These are phyloP conservation scores for Fomitopsis pulvina DNA, from an alignment of 768 basidiomycete genomes.

Conservation along the genomic window DNA sequence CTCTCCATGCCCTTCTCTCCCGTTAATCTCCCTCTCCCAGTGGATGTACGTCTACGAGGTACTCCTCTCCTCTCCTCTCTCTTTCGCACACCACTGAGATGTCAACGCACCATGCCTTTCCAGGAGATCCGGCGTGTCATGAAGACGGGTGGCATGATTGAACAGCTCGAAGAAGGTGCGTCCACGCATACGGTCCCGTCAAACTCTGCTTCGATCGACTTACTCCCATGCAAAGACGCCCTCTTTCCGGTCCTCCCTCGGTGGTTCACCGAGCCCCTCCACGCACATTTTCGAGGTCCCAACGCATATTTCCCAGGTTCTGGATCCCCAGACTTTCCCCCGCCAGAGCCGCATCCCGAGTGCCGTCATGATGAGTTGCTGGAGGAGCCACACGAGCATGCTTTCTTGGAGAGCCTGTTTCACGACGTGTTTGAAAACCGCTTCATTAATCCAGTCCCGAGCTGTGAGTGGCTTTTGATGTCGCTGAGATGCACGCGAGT, in stretches of 20 bases:
- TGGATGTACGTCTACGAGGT: conserved; percentile 68
- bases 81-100: conserved; percentile 3
- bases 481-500: background rate
- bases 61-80: conserved; percentile 9
- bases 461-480: conserved; percentile 35
- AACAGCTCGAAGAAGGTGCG: conserved; percentile 69
- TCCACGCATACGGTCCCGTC: background rate
- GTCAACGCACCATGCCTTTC: too few species aligned
- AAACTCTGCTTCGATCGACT: background rate
- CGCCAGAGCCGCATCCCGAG: conserved; percentile 1
- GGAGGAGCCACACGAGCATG: conserved; percentile 54
- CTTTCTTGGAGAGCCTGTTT: conserved; percentile 59
- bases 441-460: conserved; percentile 66
- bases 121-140: conserved; percentile 72
- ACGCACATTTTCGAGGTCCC: conserved; percentile 33
- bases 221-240: conserved; percentile 40
- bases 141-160: conserved; percentile 61
- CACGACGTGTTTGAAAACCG: conserved; percentile 62
- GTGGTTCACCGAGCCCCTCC: conserved; percentile 72
- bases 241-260: conserved; percentile 67
- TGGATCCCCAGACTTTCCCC: background rate
- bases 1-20: too few species aligned
- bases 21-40: too few species aligned
- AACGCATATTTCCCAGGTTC: conserved; percentile 39
- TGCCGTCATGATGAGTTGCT: conserved; percentile 1